These are phyloP conservation scores for Saccharum officinarum DNA, from an alignment of 176 grass and related monocot species.

Conservation along the genomic window DNA sequence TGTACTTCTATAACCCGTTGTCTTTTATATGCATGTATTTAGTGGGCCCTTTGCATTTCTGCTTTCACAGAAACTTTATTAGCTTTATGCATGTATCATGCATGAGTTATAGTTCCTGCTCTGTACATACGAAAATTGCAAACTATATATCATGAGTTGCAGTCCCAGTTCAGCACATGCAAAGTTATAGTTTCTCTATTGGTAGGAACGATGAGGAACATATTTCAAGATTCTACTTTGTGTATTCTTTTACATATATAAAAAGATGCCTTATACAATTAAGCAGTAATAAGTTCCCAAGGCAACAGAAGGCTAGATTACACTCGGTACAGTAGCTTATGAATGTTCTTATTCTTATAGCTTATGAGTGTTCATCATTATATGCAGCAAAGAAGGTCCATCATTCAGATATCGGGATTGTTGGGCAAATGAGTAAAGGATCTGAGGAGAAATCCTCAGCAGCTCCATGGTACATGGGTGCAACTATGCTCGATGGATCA, in stretches of 20 bases:
- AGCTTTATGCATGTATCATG: not conserved
- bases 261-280: not conserved
- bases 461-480: slow-evolving; percentile 23
- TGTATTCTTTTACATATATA: not conserved
- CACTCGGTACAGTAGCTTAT: not conserved
- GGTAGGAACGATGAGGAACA: not conserved
- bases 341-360: not conserved
- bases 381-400: slow-evolving; percentile 32
- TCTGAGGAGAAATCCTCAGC: slow-evolving; percentile 23
- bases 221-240: not conserved
- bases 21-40: not conserved
- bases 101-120: not conserved
- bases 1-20: slow-evolving; percentile 42
- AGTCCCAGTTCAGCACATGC: not conserved
- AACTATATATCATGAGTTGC: not conserved
- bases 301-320: not conserved
- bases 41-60: not conserved
- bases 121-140: not conserved
- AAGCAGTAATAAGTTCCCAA: not conserved
- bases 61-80: not conserved
- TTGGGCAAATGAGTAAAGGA: not conserved
- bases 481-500: not conserved
- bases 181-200: not conserved
- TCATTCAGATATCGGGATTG: slow-evolving; percentile 7
- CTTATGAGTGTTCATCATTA: slow-evolving; percentile 5